phyloP scores from a whole-genome alignment of 495 filamentous ascomycete genomes.

The Lentithecium fluviatile region DNA sequence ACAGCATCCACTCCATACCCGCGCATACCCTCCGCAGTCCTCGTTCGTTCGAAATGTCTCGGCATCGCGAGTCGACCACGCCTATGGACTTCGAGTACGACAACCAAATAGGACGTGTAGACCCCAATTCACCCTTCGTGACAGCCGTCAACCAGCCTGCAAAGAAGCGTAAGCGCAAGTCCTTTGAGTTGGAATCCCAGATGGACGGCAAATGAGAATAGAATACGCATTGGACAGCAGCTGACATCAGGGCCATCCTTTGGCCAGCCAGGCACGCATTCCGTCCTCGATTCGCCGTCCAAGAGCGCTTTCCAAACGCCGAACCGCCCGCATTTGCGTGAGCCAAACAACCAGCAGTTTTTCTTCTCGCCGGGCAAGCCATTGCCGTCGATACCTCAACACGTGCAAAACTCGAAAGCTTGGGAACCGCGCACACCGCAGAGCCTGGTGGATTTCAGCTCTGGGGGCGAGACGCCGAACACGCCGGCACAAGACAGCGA shows the following conservation, averaged over 20 bases:
- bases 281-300: constrained; percentile 52
- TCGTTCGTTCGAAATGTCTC: constrained; percentile 6
- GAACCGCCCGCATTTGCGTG: constrained; percentile 47
- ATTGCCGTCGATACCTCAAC: constrained; percentile 55
- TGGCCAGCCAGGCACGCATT: constrained; percentile 49
- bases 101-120: constrained; percentile 28
- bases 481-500: constrained; percentile 71
- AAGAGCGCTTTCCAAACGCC: constrained; percentile 44
- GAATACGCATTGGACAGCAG: neutral
- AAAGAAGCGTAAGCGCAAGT: constrained; percentile 35
- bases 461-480: constrained; percentile 72
- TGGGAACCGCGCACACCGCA: constrained; percentile 62
- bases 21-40: neutral
- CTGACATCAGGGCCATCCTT: constrained; percentile 4
- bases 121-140: constrained; percentile 32
- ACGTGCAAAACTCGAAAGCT: constrained; percentile 61
- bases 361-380: constrained; percentile 44
- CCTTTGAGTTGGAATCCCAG: neutral
- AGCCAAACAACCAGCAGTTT: constrained; percentile 50
- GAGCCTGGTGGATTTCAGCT: constrained; percentile 63
- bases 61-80: constrained; percentile 7
- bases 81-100: constrained; percentile 39
- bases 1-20: constrained; percentile 1
- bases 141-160: constrained; percentile 1
- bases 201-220: neutral